A percentile compares a stretch with the other conserved stretches of the same genome.
phyloP scores from a whole-genome alignment of 129 eudicot genomes.

The Artemisia argyi region DNA sequence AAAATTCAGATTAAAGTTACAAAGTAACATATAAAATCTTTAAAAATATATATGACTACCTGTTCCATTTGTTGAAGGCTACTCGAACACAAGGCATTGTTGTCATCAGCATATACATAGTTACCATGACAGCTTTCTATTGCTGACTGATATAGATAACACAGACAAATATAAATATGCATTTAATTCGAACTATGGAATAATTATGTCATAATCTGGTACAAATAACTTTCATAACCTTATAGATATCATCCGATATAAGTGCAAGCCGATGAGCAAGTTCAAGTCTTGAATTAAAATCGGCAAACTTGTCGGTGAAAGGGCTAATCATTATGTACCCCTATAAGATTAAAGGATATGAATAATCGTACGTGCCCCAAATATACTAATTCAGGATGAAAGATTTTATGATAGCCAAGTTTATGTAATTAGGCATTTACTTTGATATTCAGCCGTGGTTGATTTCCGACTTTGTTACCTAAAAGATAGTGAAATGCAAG shows the following conservation, averaged over 20 bases:
- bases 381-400: not conserved
- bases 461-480: conserved; percentile 29
- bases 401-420: not conserved
- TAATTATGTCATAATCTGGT: not conserved
- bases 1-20: not conserved
- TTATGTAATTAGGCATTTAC: conserved; percentile 10
- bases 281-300: not conserved
- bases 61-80: conserved; percentile 15
- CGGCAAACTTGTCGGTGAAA: not conserved
- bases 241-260: conserved; percentile 33
- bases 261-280: conserved; percentile 3
- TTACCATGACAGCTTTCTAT: conserved; percentile 16
- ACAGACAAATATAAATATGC: not conserved
- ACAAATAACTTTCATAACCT: not conserved
- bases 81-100: conserved; percentile 8
- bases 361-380: not conserved
- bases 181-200: no score
- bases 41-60: not conserved
- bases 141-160: conserved; percentile 18
- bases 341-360: not conserved
- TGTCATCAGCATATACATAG: conserved; percentile 12
- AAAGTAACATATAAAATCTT: not conserved
- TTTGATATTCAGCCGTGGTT: conserved; percentile 31
- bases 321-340: not conserved
- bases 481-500: not conserved